Percentiles rank a stretch among this genome's conserved stretches.
phyloP scores from a whole-genome alignment of 2,329 filamentous ascomycete species.

The Pseudogymnoascus sp. region DNA sequence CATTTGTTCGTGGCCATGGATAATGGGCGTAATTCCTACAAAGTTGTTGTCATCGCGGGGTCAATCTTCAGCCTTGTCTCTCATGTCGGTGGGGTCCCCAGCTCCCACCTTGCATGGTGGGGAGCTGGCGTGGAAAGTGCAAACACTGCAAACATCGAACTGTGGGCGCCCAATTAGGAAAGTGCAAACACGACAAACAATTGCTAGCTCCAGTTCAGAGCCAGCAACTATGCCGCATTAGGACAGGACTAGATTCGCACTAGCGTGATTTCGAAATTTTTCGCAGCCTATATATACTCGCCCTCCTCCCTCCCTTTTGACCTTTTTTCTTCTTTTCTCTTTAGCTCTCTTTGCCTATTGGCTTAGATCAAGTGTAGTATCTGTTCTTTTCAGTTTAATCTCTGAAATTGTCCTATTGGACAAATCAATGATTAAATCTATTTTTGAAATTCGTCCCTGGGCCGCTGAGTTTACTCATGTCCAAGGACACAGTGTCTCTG shows the following conservation, averaged over 20 bases:
- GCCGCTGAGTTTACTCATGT: conserved; percentile 69
- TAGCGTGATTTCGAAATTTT: conserved; percentile 3
- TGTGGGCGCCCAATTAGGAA: not conserved
- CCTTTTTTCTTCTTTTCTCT: conserved; percentile 24
- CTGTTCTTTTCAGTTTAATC: conserved; percentile 97
- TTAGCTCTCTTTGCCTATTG: conserved; percentile 52
- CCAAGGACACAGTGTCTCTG: conserved; percentile 61
- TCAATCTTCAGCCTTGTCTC: not conserved
- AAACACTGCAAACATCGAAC: not conserved
- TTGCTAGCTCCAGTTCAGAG: not conserved
- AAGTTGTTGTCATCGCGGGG: not conserved
- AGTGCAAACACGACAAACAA: conserved; percentile 5
- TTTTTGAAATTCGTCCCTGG: conserved; percentile 54
- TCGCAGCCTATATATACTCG: not conserved
- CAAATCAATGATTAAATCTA: conserved; percentile 74
- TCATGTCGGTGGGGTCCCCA: not conserved
- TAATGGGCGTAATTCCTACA: not conserved
- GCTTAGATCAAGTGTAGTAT: conserved; percentile 94
- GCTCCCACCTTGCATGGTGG: not conserved
- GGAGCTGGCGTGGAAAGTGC: not conserved
- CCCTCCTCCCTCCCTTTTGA: not conserved
- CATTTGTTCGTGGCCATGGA: not conserved
- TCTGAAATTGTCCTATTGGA: conserved; percentile 70
- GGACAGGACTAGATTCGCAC: not conserved
- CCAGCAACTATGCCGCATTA: not conserved